These are phyloP conservation scores for Boletus sp. DNA, from an alignment of 768 basidiomycete genomes.

Conservation along the genomic window DNA sequence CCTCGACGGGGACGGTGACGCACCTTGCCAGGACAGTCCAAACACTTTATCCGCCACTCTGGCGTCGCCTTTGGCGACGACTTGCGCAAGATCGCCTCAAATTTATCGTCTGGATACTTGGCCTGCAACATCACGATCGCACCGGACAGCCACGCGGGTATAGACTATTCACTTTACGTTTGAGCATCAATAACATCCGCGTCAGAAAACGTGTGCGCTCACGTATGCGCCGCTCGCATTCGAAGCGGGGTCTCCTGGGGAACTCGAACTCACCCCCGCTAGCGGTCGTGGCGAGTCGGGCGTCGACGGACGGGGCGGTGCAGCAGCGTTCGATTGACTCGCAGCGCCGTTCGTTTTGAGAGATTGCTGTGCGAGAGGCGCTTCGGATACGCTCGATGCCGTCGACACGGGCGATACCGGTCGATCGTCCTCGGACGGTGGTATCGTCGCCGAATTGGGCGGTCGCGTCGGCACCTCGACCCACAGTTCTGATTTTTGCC, in stretches of 20 bases:
- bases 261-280: constrained; percentile 9
- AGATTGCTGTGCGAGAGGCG: constrained; percentile 66
- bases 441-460: constrained; percentile 29
- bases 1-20: not conserved
- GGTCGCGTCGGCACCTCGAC: constrained; percentile 35
- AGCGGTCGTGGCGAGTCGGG: constrained; percentile 24
- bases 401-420: constrained; percentile 70
- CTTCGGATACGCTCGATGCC: constrained; percentile 70
- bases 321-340: constrained; percentile 17
- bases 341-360: constrained; percentile 54
- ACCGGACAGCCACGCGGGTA: constrained; percentile 68
- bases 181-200: constrained; percentile 34
- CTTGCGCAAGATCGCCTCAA: constrained; percentile 72
- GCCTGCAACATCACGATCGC: constrained; percentile 68
- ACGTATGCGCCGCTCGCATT: constrained; percentile 24
- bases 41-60: constrained; percentile 91
- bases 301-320: constrained; percentile 24
- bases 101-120: constrained; percentile 78
- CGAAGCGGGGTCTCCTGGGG: constrained; percentile 17
- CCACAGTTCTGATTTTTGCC: constrained; percentile 37
- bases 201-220: constrained; percentile 20
- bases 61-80: constrained; percentile 50
- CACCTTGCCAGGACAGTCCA: constrained; percentile 93
- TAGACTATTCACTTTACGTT: constrained; percentile 36
- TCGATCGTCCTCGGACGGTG: constrained; percentile 47